Base-by-base conservation (phyloP, 2,329 filamentous ascomycete species). In the Elsinoe australis region DNA sequence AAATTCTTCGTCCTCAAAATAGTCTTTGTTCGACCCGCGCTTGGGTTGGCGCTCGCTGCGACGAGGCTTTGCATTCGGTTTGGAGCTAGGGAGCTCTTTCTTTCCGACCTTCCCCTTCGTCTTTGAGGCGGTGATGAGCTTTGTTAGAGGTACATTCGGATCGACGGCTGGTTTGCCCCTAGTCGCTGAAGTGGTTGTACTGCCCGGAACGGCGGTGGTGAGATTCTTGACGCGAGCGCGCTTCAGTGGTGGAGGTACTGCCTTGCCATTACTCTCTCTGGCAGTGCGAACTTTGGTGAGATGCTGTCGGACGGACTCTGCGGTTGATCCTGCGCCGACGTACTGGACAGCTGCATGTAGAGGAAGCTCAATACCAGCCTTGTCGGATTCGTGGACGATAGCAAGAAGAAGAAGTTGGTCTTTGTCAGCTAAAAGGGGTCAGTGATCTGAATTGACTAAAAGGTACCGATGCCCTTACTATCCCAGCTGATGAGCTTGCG, bases 401-500 rank as follows among this genome's bases (percentile, higher is more conserved):
- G 42, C 52, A 8, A 61, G 53, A 1, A 61, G 50, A 3, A 56
- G 46, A 4, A 57, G 54, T 48, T 61, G 59, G 45, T 61, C 59
- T 12, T 53, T 45, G 28, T 55, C 53, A 24, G 53, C 58, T 60
- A 46, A 19, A 15, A 9, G 8, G 28, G 41, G 41, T 55, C 33
- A 22, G 22, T 19, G 6, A 39, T 19, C 5, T 33, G 28, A 22
- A 9, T 12, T 35, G 3, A 18, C 3, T 10, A 6, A 15, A 19
- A 10, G 19, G 32, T n/a, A 14, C 26, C 7, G 21, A 46, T 15
- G 5, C n/a, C 47, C 59, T 54, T 53, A 61, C 59, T 38, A 47
- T 57, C 50, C 59, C 59, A 61, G 49, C 59, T 58, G 22, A 58
- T 52, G 10, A 61, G 56, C 49, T 54, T 50, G 29, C 59, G 59